A percentile compares a stretch with the other conserved stretches of the same genome.
Conservation (phyloP, 805 yeast genomes). For the Pichia heedii region DNA sequence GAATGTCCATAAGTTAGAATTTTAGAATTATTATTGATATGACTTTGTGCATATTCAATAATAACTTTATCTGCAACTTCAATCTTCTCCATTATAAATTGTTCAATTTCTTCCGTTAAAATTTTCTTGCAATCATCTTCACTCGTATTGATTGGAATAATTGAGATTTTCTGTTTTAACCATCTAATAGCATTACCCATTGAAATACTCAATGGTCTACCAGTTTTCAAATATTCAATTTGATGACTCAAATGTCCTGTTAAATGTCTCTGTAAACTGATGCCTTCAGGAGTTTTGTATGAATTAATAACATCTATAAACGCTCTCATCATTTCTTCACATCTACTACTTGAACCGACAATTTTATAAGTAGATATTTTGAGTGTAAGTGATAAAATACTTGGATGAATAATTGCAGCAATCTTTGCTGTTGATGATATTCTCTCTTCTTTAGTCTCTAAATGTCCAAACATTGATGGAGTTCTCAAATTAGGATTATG, state of each 20-base stretch:
- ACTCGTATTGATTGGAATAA: slow-evolving; percentile 61
- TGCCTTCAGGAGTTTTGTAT: slow-evolving; percentile 77
- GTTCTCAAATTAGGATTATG: slow-evolving; percentile 36
- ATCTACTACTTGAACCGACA: slow-evolving; percentile 84
- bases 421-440: slow-evolving; percentile 47
- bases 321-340: slow-evolving; percentile 74
- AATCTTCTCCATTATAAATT: slow-evolving; percentile 75
- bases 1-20: slow-evolving; percentile 86
- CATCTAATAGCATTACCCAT: slow-evolving; percentile 98
- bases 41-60: slow-evolving; percentile 68
- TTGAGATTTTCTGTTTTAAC: slow-evolving; percentile 89
- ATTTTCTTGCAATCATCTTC: slow-evolving; percentile 60
- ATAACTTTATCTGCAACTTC: slow-evolving; percentile 78
- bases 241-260: slow-evolving; percentile 85
- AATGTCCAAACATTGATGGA: slow-evolving; percentile 66
- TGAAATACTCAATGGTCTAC: slow-evolving; percentile 83
- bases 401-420: slow-evolving; percentile 76
- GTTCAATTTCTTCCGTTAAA: slow-evolving; percentile 62
- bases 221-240: slow-evolving; percentile 82
- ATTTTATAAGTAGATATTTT: slow-evolving; percentile 76
- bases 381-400: slow-evolving; percentile 66
- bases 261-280: slow-evolving; percentile 78
- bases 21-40: slow-evolving; percentile 67
- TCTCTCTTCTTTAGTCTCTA: slow-evolving; percentile 73
- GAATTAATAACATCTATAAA: slow-evolving; percentile 73